Base-by-base conservation (phyloP, 2,329 filamentous ascomycete species). In the Colletotrichum aenigma region DNA sequence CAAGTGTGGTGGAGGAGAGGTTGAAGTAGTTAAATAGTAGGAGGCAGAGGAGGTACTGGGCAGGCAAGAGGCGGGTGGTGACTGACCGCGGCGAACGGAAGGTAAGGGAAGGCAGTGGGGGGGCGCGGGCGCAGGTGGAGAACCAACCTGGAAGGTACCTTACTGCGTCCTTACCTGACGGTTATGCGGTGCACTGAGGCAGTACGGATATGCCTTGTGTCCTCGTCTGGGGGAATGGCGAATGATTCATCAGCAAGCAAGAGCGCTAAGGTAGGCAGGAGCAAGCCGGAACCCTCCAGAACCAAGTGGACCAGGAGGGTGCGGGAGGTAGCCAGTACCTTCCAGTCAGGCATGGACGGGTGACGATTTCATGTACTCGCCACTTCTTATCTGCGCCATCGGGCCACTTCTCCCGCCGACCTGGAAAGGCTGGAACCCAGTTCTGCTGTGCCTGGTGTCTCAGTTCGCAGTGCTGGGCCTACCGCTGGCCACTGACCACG, bases 251-350 rank as follows among this genome's bases (percentile, higher is more conserved):
- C 78, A 82, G 79, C 84, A 80, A 81, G 34, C 55, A 60, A 72
- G 38, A 24, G 48, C 70, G 66, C 71, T 66, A 71, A 75, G 67
- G 36, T 32, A 76, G 71, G 71, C 60, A 76, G 74, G 76, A 67
- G 64, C 36, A 68, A 62, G 72, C 48, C 71, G 78, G 84, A 86
- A 86, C 81, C 82, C 83, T 85, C 84, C 84, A 86, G 84, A 86
- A 85, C 56, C 78, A 74, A 76, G 74, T 75, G 74, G 74, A 64
- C 28, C 65, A 48, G 65, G 15, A 3, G 24, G 15, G 12, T 21
- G 21, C 55, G 15, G 64, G 26, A 71, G 24, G 65, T 60, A 66
- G 30, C 58, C 7, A 15, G 58, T 73, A 76, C 74, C 9, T 66
- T 43, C 43, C 18, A 10, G 28, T 5, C 5, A 2, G 28, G 12